Percentiles rank a stretch among this genome's conserved stretches.
These are phyloP conservation scores for Cercospora brassicicola DNA, from an alignment of 2,329 filamentous ascomycete species.

Conservation along the genomic window DNA sequence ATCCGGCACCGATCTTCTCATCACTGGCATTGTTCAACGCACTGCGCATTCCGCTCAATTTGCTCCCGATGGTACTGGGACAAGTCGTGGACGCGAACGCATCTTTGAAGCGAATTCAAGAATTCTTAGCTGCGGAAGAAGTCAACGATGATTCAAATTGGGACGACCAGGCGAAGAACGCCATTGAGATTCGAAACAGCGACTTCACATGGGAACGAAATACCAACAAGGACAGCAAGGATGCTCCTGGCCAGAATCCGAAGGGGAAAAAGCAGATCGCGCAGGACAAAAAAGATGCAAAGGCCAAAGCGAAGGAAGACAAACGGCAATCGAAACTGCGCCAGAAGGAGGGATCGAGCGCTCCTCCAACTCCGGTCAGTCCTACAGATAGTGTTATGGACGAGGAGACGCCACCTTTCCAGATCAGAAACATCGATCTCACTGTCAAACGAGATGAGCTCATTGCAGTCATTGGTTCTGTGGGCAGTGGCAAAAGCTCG, in stretches of 20 bases:
- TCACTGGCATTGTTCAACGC: conserved; percentile 92
- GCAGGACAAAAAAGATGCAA: conserved; percentile 47
- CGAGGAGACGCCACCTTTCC: conserved; percentile 66
- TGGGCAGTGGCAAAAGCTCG: conserved; percentile 87
- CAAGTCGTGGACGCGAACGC: conserved; percentile 88
- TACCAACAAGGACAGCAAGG: conserved; percentile 51
- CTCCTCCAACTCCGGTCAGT: conserved; percentile 22
- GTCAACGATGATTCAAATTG: conserved; percentile 67
- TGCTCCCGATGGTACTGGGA: conserved; percentile 83
- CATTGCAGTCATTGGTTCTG: conserved; percentile 81
- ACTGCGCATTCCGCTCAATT: conserved; percentile 82
- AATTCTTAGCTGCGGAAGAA: conserved; percentile 85
- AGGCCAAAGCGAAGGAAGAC: conserved; percentile 45
- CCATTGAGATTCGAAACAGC: conserved; percentile 68
- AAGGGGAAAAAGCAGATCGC: conserved; percentile 42
- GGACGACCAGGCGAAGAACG: conserved; percentile 54
- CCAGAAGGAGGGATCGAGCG: conserved; percentile 29
- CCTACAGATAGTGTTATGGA: conserved; percentile 49
- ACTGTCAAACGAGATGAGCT: conserved; percentile 72
- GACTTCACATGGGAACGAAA: conserved; percentile 83
- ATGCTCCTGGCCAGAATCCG: conserved; percentile 33
- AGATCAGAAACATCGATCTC: conserved; percentile 67
- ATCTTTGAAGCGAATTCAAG: conserved; percentile 80
- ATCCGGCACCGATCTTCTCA: conserved; percentile 81
- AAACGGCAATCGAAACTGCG: conserved; percentile 39